Percentiles rank a stretch among this genome's conserved stretches.
These are phyloP conservation scores for Spatholobus suberectus DNA, from an alignment of 306 rosid species.

Conservation along the genomic window DNA sequence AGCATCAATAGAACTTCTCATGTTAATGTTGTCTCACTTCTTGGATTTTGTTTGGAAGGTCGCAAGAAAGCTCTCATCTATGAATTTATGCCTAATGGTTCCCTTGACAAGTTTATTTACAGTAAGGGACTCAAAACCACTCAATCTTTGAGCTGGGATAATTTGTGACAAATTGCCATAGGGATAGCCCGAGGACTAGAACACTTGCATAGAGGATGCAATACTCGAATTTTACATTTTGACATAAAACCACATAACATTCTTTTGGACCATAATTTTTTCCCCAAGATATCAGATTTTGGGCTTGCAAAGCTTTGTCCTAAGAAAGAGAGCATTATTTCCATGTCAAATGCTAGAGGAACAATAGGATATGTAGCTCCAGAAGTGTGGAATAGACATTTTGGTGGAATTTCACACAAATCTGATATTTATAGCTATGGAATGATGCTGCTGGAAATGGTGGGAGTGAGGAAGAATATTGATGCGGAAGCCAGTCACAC, in stretches of 20 bases:
- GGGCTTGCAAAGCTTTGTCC: slow-evolving; percentile 44
- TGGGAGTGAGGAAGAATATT: slow-evolving; percentile 43
- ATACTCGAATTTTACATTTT: slow-evolving; percentile 43
- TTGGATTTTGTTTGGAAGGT: slow-evolving; percentile 43
- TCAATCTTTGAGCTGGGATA: slow-evolving; percentile 9
- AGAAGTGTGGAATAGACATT: slow-evolving; percentile 42
- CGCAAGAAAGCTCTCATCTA: slow-evolving; percentile 38
- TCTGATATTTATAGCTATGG: slow-evolving; percentile 47
- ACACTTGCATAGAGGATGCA: slow-evolving; percentile 45
- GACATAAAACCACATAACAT: slow-evolving; percentile 50
- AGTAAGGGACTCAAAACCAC: neutral
- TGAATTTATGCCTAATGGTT: slow-evolving; percentile 44
- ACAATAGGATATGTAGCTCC: slow-evolving; percentile 40
- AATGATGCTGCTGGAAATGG: slow-evolving; percentile 28
- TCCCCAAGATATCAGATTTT: slow-evolving; percentile 43
- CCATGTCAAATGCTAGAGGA: slow-evolving; percentile 45
- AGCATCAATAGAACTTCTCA: slow-evolving; percentile 47
- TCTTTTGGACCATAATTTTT: slow-evolving; percentile 38
- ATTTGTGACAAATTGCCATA: slow-evolving; percentile 14
- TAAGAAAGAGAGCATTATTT: slow-evolving; percentile 40
- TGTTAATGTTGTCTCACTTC: slow-evolving; percentile 37
- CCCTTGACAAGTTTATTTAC: slow-evolving; percentile 36
- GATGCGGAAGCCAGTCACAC: slow-evolving; percentile 14
- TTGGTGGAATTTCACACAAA: slow-evolving; percentile 47
- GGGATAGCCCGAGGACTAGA: slow-evolving; percentile 43